Conservation (phyloP, 441 rosid genomes). For the Euphorbia schlechtendalii region DNA sequence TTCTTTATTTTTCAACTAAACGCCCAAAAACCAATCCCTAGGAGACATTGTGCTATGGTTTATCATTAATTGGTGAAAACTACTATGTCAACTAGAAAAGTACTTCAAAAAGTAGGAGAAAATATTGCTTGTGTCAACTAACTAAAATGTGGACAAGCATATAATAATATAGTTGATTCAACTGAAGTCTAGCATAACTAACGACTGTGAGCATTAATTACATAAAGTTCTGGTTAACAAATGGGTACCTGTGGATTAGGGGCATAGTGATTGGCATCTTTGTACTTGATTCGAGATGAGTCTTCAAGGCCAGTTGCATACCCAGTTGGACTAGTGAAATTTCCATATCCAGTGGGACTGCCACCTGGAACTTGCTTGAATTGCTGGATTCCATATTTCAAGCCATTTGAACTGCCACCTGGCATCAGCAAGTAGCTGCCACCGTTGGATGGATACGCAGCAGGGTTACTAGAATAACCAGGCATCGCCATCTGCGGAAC, state of each 20-base stretch:
- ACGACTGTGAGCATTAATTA: no score
- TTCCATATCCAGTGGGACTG: slow-evolving; percentile 76
- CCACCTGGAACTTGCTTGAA: slow-evolving; percentile 69
- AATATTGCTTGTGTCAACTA: no score
- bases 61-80: no score
- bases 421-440: slow-evolving; percentile 80
- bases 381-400: slow-evolving; percentile 88
- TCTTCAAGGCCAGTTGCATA: slow-evolving; percentile 76
- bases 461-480: slow-evolving; percentile 74
- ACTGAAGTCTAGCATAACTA: no score
- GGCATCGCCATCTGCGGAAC: slow-evolving; percentile 88
- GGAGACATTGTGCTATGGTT: no score
- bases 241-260: slow-evolving; percentile 87
- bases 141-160: no score
- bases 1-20: no score
- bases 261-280: slow-evolving; percentile 66
- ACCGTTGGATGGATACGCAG: slow-evolving; percentile 80
- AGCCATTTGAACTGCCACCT: slow-evolving; percentile 71
- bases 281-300: slow-evolving; percentile 77
- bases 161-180: no score
- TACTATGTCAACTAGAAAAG: no score
- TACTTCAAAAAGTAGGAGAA: no score
- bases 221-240: no score
- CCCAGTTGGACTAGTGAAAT: slow-evolving; percentile 56
- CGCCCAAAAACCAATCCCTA: no score